Conservation (phyloP, 2,329 filamentous ascomycete species). For the Colletotrichum euphorbiae region DNA sequence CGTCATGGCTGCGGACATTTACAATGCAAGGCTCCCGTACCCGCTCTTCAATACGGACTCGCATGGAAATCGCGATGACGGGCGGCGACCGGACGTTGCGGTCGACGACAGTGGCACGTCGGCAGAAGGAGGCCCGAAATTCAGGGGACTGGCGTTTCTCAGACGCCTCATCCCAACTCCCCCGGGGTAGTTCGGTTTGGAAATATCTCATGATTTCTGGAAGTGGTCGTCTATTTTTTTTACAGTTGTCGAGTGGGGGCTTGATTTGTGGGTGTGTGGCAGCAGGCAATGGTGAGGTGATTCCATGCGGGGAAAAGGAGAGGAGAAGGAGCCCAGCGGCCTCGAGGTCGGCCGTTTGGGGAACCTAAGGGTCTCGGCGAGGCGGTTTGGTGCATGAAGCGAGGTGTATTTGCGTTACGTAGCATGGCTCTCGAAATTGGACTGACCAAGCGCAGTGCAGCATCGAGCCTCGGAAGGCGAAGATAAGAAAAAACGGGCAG, state of each 20-base stretch:
- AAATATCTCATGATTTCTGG: slow-evolving; percentile 1
- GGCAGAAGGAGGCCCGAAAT: not conserved
- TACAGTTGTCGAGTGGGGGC: slow-evolving; percentile 11
- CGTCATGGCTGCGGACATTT: slow-evolving; percentile 26
- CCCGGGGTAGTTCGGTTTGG: not conserved
- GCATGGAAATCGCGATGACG: not conserved
- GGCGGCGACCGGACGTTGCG: not conserved
- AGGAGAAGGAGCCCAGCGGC: not conserved
- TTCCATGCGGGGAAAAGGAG: slow-evolving; percentile 17
- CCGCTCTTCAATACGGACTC: not conserved
- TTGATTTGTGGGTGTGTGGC: slow-evolving; percentile 7
- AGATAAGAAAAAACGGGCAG: not conserved
- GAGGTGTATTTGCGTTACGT: not conserved
- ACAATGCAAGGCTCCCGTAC: not conserved
- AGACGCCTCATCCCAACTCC: not conserved
- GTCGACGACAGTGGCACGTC: not conserved
- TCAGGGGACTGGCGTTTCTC: not conserved
- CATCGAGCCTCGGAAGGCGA: slow-evolving; percentile 9
- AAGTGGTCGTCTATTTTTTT: not conserved
- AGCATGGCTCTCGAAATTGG: not conserved
- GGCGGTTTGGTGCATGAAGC: slow-evolving; percentile 24
- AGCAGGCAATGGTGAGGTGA: not conserved
- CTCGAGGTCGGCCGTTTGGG: not conserved
- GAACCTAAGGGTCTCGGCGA: not conserved
- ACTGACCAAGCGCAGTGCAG: not conserved